Percentiles rank a stretch among this genome's conserved stretches.
These are phyloP conservation scores for Penicillium corylophilum DNA, from an alignment of 2,329 filamentous ascomycete species.

Conservation along the genomic window DNA sequence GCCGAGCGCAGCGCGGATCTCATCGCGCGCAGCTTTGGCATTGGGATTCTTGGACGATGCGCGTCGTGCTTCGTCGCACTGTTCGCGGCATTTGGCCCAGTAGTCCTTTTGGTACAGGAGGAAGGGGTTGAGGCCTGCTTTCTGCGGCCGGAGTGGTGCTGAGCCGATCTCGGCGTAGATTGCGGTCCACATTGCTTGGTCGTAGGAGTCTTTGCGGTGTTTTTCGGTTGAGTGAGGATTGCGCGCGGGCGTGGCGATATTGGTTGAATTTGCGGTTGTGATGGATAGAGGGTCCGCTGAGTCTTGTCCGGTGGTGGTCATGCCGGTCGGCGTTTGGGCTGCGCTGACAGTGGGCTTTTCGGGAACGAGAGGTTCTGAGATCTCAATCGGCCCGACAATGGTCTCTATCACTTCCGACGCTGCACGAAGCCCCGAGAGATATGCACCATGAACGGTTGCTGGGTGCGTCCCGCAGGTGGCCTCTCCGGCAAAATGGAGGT, in stretches of 20 bases:
- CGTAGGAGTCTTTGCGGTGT: slow-evolving; percentile 51
- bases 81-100: slow-evolving; percentile 61
- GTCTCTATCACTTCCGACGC: slow-evolving; percentile 81
- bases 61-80: slow-evolving; percentile 69
- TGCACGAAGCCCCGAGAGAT: slow-evolving; percentile 85
- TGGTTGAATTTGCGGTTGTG: not conserved
- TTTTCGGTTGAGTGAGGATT: slow-evolving; percentile 18
- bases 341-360: slow-evolving; percentile 52
- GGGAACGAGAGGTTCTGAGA: slow-evolving; percentile 72
- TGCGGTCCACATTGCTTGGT: slow-evolving; percentile 57
- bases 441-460: slow-evolving; percentile 94
- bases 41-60: slow-evolving; percentile 63
- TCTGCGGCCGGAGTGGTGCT: slow-evolving; percentile 68
- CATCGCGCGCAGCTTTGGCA: slow-evolving; percentile 66
- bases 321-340: slow-evolving; percentile 12
- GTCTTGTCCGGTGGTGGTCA: slow-evolving; percentile 13
- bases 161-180: slow-evolving; percentile 67
- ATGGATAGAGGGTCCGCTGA: slow-evolving; percentile 8
- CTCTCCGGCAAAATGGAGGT: slow-evolving; percentile 92
- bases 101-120: slow-evolving; percentile 80
- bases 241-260: slow-evolving; percentile 5
- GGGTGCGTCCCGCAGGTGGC: slow-evolving; percentile 95
- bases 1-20: slow-evolving; percentile 81
- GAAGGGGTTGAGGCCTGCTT: slow-evolving; percentile 80
- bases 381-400: slow-evolving; percentile 75